Evolutionary conservation across 805 yeast species (phyloP).

Genomic region (Saturnispora gosingensis): DNA sequence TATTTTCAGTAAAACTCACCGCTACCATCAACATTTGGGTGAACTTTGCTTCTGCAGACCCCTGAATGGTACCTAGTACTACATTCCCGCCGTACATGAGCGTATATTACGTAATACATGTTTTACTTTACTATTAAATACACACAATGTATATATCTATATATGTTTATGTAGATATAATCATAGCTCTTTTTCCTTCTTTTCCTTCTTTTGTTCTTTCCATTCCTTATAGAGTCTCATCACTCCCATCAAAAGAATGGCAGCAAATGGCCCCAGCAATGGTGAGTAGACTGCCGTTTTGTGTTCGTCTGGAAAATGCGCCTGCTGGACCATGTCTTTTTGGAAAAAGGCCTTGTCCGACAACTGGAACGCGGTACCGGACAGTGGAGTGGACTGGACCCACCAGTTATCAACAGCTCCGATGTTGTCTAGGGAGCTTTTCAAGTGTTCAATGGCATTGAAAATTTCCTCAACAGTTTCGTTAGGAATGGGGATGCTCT

Average conservation of each 20-base stretch:
- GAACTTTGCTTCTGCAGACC: too few relatives aligned
- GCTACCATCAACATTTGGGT: too few relatives aligned
- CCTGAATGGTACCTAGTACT: too few relatives aligned
- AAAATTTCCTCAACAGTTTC: slow-evolving; percentile 52
- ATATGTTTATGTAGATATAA: not conserved
- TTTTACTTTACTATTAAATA: not conserved
- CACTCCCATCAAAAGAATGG: slow-evolving; percentile 50
- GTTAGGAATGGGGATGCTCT: slow-evolving; percentile 77
- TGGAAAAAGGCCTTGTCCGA: slow-evolving; percentile 84
- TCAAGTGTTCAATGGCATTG: slow-evolving; percentile 33
- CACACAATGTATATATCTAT: not conserved
- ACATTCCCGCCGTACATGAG: not conserved
- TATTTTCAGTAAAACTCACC: too few relatives aligned
- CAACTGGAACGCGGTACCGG: slow-evolving; percentile 45
- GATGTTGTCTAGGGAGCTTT: slow-evolving; percentile 29
- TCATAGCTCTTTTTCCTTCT: not conserved
- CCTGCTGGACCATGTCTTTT: slow-evolving; percentile 91
- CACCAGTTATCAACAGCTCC: slow-evolving; percentile 20
- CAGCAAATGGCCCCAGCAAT: slow-evolving; percentile 71
- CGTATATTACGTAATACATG: not conserved
- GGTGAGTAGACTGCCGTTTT: slow-evolving; percentile 92
- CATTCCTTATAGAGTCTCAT: slow-evolving; percentile 36
- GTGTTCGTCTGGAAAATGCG: slow-evolving; percentile 91
- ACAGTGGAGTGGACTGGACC: slow-evolving; percentile 29
- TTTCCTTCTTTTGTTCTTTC: not conserved